phyloP scores from a whole-genome alignment of 1,284 basidiomycete genomes.

The Marasmius tenuissimus region DNA sequence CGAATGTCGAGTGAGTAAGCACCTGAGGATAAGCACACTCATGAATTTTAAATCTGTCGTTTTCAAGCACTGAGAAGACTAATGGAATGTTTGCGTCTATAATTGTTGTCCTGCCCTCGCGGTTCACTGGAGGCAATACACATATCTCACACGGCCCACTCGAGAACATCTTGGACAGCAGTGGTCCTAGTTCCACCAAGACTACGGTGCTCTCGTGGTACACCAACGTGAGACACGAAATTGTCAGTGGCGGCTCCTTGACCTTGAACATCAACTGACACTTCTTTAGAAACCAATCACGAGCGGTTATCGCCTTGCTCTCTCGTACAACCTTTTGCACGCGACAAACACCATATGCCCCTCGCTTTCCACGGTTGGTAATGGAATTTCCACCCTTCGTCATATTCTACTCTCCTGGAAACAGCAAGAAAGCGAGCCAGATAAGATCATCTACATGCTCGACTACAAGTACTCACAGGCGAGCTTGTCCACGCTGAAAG shows the following conservation, averaged over 20 bases:
- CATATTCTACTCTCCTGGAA: conserved; percentile 31
- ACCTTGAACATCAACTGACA: too few relatives aligned
- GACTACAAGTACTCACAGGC: conserved; percentile 28
- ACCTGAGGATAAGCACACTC: background rate
- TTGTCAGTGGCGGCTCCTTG: conserved; percentile 14
- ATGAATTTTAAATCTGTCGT: background rate
- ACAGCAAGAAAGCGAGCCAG: conserved; percentile 17
- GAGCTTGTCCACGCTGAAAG: conserved; percentile 28
- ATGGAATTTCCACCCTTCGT: conserved; percentile 16
- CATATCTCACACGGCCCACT: conserved; percentile 35
- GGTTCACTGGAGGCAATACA: conserved; percentile 40
- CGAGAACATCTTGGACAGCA: conserved; percentile 32
- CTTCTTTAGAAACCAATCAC: conserved; percentile 34
- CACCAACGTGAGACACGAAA: conserved; percentile 44
- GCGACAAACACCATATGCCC: conserved; percentile 12
- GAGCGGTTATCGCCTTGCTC: conserved; percentile 43
- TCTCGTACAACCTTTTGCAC: conserved; percentile 46
- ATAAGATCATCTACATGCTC: conserved; percentile 27
- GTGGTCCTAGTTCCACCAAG: conserved; percentile 21
- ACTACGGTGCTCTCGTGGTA: conserved; percentile 48
- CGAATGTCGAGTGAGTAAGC: background rate
- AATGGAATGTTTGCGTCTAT: conserved; percentile 47
- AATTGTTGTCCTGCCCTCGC: conserved; percentile 43
- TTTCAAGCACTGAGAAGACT: conserved; percentile 36
- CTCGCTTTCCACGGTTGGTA: conserved; percentile 5